Evolutionary conservation across 257 asterid genomes (phyloP).

Genomic region (Fraxinus cuspidata): DNA sequence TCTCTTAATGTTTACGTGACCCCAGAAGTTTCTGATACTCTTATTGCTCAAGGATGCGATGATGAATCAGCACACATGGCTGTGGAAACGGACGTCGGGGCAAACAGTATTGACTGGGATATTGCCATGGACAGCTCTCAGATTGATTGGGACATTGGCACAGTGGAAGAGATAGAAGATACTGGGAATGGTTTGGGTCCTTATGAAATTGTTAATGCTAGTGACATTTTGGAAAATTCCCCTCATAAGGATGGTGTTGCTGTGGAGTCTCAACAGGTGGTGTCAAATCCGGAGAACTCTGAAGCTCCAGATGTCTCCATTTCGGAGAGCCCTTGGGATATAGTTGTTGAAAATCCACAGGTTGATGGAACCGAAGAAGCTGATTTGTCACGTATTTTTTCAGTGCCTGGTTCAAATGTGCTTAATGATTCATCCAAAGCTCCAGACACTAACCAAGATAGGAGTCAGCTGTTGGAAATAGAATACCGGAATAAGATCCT

Average conservation of each 20-base stretch:
- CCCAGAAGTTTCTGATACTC: conserved; percentile 51
- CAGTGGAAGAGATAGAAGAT: conserved; percentile 68
- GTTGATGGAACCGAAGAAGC: conserved; percentile 43
- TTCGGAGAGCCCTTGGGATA: conserved; percentile 83
- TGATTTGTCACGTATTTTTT: conserved; percentile 30
- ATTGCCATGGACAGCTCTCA: conserved; percentile 80
- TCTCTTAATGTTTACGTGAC: conserved; percentile 56
- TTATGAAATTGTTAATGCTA: too few relatives aligned
- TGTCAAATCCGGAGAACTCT: conserved; percentile 36
- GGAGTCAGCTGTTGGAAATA: conserved; percentile 90
- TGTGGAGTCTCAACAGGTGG: conserved; percentile 32
- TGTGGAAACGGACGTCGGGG: conserved; percentile 39
- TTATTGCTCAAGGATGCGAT: conserved; percentile 37
- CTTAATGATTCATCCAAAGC: conserved; percentile 37
- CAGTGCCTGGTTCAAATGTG: conserved; percentile 32
- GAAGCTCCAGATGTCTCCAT: conserved; percentile 46
- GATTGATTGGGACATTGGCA: conserved; percentile 90
- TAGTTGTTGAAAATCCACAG: conserved; percentile 66
- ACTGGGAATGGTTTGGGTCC: conserved; percentile 39
- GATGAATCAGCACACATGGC: conserved; percentile 36
- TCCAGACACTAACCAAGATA: conserved; percentile 44
- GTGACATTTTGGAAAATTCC: conserved; percentile 23
- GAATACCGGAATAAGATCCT: conserved; percentile 93
- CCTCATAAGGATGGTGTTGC: conserved; percentile 38
- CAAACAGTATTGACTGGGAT: conserved; percentile 86